Evolutionary conservation across 2,329 filamentous ascomycete genomes (phyloP).

Genomic region (Aaosphaeria arxii): DNA sequence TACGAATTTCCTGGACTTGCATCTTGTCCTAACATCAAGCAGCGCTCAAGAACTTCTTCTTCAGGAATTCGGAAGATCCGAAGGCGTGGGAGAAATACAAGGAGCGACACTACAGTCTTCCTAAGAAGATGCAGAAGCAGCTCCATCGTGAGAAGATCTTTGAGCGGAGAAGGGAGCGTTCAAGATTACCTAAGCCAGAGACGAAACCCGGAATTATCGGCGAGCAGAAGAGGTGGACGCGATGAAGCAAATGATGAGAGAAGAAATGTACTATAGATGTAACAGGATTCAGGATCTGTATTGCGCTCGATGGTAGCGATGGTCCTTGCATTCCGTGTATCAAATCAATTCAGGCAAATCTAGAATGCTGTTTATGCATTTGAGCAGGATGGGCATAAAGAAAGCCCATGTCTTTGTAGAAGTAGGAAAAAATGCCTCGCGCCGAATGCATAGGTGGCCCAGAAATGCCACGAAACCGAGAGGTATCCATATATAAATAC

Average conservation of each 20-base stretch:
- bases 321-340: slow-evolving; percentile 8
- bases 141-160: slow-evolving; percentile 15
- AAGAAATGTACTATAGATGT: not conserved
- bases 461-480: slow-evolving; percentile 5
- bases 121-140: slow-evolving; percentile 30
- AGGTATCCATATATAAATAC: slow-evolving; percentile 16
- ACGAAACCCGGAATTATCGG: not conserved
- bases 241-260: not conserved
- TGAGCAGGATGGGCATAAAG: slow-evolving; percentile 1
- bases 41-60: slow-evolving; percentile 32
- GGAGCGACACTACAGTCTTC: slow-evolving; percentile 22
- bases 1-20: not conserved
- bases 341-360: slow-evolving; percentile 19
- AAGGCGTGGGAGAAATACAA: not conserved
- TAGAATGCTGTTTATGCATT: slow-evolving; percentile 11
- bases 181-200: not conserved
- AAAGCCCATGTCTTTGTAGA: not conserved
- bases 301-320: not conserved
- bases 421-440: too few species aligned
- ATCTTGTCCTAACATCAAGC: slow-evolving; percentile 19
- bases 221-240: not conserved
- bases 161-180: slow-evolving; percentile 11
- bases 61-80: slow-evolving; percentile 10
- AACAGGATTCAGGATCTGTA: not conserved
- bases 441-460: not conserved